Conservation (phyloP, 257 asterid species). For the Salvia splendens region DNA sequence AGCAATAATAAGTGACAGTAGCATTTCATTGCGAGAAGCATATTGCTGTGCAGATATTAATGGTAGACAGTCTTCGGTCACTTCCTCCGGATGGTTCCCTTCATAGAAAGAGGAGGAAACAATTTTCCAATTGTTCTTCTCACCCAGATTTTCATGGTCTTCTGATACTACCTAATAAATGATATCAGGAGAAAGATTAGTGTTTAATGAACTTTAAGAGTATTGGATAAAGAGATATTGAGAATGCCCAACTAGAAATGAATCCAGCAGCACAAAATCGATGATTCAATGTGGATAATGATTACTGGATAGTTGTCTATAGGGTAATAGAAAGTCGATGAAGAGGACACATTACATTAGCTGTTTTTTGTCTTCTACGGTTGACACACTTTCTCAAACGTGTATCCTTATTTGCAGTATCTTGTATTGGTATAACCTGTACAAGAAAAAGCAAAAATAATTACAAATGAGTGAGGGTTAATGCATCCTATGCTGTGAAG, state of each 20-base stretch:
- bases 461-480: constrained; percentile 16
- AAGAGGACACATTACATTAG: constrained; percentile 45
- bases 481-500: constrained; percentile 3
- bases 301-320: constrained; percentile 8
- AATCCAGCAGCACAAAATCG: constrained; percentile 23
- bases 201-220: constrained; percentile 17
- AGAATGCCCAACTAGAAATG: constrained; percentile 13
- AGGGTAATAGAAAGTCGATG: constrained; percentile 22
- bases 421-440: constrained; percentile 44
- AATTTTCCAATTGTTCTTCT: constrained; percentile 30
- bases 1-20: constrained; percentile 68
- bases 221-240: constrained; percentile 13
- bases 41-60: constrained; percentile 60
- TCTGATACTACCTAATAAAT: constrained; percentile 43
- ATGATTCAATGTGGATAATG: constrained; percentile 19
- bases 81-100: constrained; percentile 39
- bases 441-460: constrained; percentile 19
- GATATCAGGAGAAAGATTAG: constrained; percentile 26
- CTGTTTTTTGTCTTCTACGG: constrained; percentile 44
- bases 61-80: constrained; percentile 35
- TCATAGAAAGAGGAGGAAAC: constrained; percentile 37
- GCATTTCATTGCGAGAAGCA: constrained; percentile 74
- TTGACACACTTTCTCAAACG: constrained; percentile 42
- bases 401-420: too few relatives aligned
- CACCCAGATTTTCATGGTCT: constrained; percentile 36